A percentile compares a stretch with the other conserved stretches of the same genome.
Evolutionary conservation across 2,329 filamentous ascomycete species (phyloP).

Genomic region (Neopestalotiopsis clavispora): DNA sequence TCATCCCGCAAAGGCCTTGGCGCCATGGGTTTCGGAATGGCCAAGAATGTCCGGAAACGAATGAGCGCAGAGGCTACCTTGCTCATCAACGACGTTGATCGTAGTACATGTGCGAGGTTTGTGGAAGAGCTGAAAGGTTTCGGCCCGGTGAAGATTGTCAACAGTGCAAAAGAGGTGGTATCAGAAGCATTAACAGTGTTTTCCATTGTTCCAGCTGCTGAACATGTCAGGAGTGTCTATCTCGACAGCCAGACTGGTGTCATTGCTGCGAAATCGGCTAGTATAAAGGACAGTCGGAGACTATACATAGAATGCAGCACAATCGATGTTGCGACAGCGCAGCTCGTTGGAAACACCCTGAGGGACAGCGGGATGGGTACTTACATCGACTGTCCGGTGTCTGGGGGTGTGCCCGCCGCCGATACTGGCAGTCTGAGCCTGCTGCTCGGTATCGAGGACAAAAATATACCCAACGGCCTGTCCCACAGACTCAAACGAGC

Average conservation of each 20-base stretch:
- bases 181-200: neutral
- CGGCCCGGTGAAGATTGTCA: neutral
- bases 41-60: neutral
- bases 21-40: conserved; percentile 2
- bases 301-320: conserved; percentile 6
- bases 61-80: neutral
- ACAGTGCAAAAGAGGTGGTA: neutral
- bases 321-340: neutral
- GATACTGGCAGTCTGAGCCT: neutral
- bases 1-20: neutral
- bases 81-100: neutral
- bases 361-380: neutral
- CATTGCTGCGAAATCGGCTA: neutral
- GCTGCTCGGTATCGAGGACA: neutral
- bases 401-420: conserved; percentile 4
- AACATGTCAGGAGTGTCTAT: conserved; percentile 5
- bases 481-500: neutral
- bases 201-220: neutral
- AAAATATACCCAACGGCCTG: neutral
- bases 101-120: neutral
- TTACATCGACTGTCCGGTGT: conserved; percentile 7
- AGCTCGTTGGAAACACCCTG: neutral
- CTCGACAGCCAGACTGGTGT: neutral
- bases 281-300: neutral
- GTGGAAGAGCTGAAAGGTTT: no score